Percentiles rank a stretch among this genome's conserved stretches.
These are phyloP conservation scores for Zygosaccharomyces bailii DNA, from an alignment of 805 yeast species.

Conservation along the genomic window DNA sequence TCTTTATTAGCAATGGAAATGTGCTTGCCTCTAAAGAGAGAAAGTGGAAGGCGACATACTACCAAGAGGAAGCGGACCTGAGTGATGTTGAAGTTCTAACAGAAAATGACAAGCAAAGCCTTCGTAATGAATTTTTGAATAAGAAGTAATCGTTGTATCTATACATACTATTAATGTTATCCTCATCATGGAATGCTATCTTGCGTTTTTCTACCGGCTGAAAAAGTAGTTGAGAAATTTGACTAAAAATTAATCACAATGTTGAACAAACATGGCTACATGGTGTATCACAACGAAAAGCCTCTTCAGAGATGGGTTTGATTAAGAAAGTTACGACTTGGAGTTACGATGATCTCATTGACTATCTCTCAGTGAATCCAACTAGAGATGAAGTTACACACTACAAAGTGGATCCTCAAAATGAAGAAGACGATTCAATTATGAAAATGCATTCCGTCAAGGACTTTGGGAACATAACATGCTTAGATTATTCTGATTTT, in stretches of 20 bases:
- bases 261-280: neutral
- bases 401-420: conserved; percentile 50
- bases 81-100: conserved; percentile 32
- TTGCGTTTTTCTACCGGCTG: neutral
- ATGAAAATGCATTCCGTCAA: conserved; percentile 49
- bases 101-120: conserved; percentile 11
- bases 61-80: conserved; percentile 33
- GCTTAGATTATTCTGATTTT: conserved; percentile 57
- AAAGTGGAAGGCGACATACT: conserved; percentile 31
- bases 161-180: neutral
- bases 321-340: conserved; percentile 34
- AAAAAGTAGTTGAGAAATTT: neutral
- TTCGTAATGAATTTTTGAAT: conserved; percentile 6
- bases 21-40: conserved; percentile 17
- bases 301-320: conserved; percentile 26
- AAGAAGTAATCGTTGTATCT: neutral
- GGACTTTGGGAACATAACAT: conserved; percentile 67
- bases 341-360: conserved; percentile 32
- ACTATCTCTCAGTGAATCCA: conserved; percentile 62
- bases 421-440: conserved; percentile 52
- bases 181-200: too few species aligned
- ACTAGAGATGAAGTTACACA: conserved; percentile 75
- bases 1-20: conserved; percentile 27
- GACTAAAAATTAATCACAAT: neutral
- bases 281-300: neutral